A percentile compares a stretch with the other conserved stretches of the same genome.
Conservation (phyloP, 225 moss, liverwort and hornwort species). For the Physcomitrium patens region DNA sequence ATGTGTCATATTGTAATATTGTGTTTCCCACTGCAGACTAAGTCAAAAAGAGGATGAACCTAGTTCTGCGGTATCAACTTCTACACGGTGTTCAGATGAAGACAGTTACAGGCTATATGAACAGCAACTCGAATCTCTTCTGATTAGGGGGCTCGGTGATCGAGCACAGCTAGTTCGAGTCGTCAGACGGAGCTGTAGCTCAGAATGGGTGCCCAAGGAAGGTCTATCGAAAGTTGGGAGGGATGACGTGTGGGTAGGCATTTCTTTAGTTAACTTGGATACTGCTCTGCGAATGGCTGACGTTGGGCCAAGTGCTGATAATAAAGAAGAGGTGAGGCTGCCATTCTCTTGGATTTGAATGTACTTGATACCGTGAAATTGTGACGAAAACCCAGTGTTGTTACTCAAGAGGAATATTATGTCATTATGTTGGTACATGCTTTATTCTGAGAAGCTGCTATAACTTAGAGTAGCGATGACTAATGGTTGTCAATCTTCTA, state of each 20-base stretch:
- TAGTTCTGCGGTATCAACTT: conserved; percentile 19
- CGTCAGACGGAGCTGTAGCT: conserved; percentile 56
- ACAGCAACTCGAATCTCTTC: conserved; percentile 60
- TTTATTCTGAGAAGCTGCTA: not conserved
- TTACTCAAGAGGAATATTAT: conserved; percentile 16
- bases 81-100: conserved; percentile 61
- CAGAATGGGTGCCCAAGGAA: conserved; percentile 55
- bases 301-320: conserved; percentile 88
- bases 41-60: conserved; percentile 42
- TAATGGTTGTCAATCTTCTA: conserved; percentile 15
- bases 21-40: conserved; percentile 42
- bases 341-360: not conserved
- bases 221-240: conserved; percentile 55
- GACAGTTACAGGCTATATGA: conserved; percentile 66
- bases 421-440: conserved; percentile 1
- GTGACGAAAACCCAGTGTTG: not conserved
- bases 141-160: conserved; percentile 67
- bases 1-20: conserved; percentile 18
- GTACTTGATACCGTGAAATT: conserved; percentile 1
- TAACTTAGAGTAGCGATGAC: conserved; percentile 14
- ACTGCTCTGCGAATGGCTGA: conserved; percentile 90
- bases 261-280: conserved; percentile 63
- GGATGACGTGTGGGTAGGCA: conserved; percentile 62
- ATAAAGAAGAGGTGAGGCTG: conserved; percentile 75
- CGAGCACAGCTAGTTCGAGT: conserved; percentile 74